Evolutionary conservation across 148 eudicot species (phyloP), one percentile per base, ranked within the genome.

Genomic region (Polygonum aviculare): DNA sequence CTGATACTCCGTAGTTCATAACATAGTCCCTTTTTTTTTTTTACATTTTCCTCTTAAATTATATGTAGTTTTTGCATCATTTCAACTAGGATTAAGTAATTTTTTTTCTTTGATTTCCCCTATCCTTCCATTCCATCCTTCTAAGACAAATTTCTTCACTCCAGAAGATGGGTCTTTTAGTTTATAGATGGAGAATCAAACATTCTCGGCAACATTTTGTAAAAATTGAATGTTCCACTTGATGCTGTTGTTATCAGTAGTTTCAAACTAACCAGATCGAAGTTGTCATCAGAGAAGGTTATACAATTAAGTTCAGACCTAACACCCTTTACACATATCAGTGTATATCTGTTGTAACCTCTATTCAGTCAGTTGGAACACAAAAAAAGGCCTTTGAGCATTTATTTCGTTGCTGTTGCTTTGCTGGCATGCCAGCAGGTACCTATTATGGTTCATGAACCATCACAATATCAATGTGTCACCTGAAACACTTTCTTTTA

Each of bases 251-350:
- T 3, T 12, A 9, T 9, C n/a, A n/a, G 8, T 54, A 54, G 1
- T 54, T 54, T 22, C 26, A 19, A 54, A 54, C 22, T 54, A 54
- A 54, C 8, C 19, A 54, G 41, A n/a, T n/a, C n/a, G n/a, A 39
- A 39, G 47, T 44, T 44, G 26, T 54, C 19, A 21, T n/a, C 14
- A n/a, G 55, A 0, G 18, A 16, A 50, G 1, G 18, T 2, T 50
- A 15, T 50, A 14, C n/a, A 50, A 50, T 50, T 50, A 50, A 50
- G 16, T 50, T 15, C 14, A 54, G 9, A 54, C 60, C 60, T 54
- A 54, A 54, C 60, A 54, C 60, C 22, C 60, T 54, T 54, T 54
- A 54, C 60, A 54, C 60, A 54, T 52, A 54, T 54, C 22, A 54
- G 18, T 15, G 55, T 47, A 47, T 47, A 47, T 21, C 60, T 54